A percentile compares a stretch with the other conserved stretches of the same genome.
phyloP scores from a whole-genome alignment of 169 alveolate genomes.

The Eimeria tenella region DNA sequence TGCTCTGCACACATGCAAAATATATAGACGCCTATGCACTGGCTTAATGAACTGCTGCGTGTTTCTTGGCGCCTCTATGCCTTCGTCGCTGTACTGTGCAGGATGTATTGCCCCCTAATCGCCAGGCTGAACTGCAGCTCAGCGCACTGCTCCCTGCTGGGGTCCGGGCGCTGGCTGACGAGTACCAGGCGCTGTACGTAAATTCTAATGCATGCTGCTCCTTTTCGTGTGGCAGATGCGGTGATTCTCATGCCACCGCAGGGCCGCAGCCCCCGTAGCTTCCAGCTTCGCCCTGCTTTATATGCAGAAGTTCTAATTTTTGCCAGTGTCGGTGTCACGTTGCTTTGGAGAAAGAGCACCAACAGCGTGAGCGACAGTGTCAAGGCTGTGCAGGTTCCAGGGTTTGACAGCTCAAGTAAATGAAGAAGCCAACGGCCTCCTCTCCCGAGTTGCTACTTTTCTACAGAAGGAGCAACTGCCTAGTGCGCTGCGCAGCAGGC shows the following conservation, averaged over 20 bases:
- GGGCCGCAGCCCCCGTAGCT: no score
- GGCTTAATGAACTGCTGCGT: background rate
- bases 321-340: background rate
- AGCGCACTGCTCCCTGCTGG: slow-evolving; percentile 48
- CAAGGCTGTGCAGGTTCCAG: slow-evolving; percentile 45
- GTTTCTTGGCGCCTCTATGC: background rate
- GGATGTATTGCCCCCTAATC: slow-evolving; percentile 35
- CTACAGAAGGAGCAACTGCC: slow-evolving; percentile 56
- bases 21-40: no score
- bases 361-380: background rate
- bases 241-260: background rate
- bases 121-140: slow-evolving; percentile 53
- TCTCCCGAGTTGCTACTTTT: slow-evolving; percentile 48
- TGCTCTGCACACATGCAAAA: no score
- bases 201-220: background rate
- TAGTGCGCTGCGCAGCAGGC: slow-evolving; percentile 52
- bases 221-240: background rate
- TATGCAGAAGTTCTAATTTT: no score
- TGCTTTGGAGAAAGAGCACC: background rate
- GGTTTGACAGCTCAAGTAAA: slow-evolving; percentile 21
- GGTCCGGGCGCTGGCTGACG: slow-evolving; percentile 58
- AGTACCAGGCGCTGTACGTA: slow-evolving; percentile 54
- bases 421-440: slow-evolving; percentile 4
- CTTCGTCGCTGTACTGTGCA: background rate
- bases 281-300: no score